Percentiles rank a stretch among this genome's conserved stretches.
phyloP scores from a whole-genome alignment of 208 protist species.

The Leishmania aethiopica region DNA sequence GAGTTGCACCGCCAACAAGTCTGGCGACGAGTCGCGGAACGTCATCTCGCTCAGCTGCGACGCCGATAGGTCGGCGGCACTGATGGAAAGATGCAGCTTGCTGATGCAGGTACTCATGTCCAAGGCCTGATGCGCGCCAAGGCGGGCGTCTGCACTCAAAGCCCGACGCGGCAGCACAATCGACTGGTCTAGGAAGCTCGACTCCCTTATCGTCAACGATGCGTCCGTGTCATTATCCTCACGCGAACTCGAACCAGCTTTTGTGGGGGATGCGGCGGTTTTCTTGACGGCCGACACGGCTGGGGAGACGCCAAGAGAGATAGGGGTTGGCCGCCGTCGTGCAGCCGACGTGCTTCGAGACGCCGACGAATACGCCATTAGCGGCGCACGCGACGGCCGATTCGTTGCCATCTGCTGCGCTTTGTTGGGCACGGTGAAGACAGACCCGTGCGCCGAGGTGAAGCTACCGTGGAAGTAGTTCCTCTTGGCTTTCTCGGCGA shows the following conservation, averaged over 20 bases:
- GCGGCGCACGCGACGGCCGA: constrained; percentile 38
- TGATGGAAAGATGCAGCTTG: constrained; percentile 4
- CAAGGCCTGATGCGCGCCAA: constrained; percentile 12
- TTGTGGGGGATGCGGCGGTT: background rate
- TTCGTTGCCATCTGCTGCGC: constrained; percentile 57
- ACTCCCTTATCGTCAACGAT: background rate
- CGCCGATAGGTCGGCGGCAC: background rate
- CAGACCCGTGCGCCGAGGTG: constrained; percentile 70
- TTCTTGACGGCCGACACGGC: constrained; percentile 54
- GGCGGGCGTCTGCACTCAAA: constrained; percentile 44
- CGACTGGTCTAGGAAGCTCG: constrained; percentile 29
- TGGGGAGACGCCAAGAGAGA: constrained; percentile 32
- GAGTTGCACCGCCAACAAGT: constrained; percentile 49
- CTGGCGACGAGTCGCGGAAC: constrained; percentile 45
- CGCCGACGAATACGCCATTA: constrained; percentile 9
- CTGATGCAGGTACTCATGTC: background rate
- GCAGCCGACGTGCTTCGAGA: constrained; percentile 29
- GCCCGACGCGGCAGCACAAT: constrained; percentile 50
- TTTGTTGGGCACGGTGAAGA: constrained; percentile 70
- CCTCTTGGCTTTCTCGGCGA: constrained; percentile 68
- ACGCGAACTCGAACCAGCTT: background rate
- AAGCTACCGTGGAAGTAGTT: constrained; percentile 84
- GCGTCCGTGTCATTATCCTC: constrained; percentile 1
- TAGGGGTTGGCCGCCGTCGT: constrained; percentile 13
- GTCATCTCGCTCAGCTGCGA: constrained; percentile 16